Evolutionary conservation across 805 yeast genomes (phyloP), one percentile per base, ranked within the genome.

Genomic region (Saccharomycopsis babjevae): DNA sequence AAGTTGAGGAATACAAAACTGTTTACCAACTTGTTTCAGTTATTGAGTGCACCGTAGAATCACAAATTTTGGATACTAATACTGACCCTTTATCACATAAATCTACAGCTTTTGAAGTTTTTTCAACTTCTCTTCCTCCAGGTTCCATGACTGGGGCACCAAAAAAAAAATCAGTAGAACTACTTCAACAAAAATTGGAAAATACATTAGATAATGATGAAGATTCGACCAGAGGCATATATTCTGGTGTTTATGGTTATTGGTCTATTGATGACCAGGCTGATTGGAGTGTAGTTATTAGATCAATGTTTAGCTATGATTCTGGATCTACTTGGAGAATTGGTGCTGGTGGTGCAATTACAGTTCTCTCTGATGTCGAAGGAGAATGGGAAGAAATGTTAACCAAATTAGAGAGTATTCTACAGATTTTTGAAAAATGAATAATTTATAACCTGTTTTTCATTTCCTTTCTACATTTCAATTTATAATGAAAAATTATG

Each of bases 101-200:
- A 34, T 84, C 79, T 66, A 74, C 79, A 13, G 99, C 98, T 0
- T 74, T 92, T 28, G 98, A 94, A 70, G 75, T 93, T 1, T 77
- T 94, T 13, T 80, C 83, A 22, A 83, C 83, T 62, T 83, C 97
- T 0, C 75, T 96, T 40, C 99, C 99, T 2, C 97, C 99, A 0
- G 99, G 99, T 0, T 93, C 98, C 0, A 94, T 94, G 99, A 94
- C 99, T 0, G 99, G 99, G 2, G 99, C 99, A 0, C 99, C 99
- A 1, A 94, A 94, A 74, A 88, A 86, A 67, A 79, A 97, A 62
- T 89, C 97, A 0, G 96, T 94, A 5, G 94, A 93, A 71, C 71
- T 96, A 4, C 76, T 94, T 34, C 88, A 85, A 63, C 66, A 72
- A 11, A 52, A 65, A 28, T 62, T 73, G 13, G 74, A 77, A 28